Percentiles rank a stretch among this genome's conserved stretches.
These are phyloP conservation scores for Gynostemma pentaphyllum DNA, from an alignment of 306 rosid genomes.

Conservation along the genomic window DNA sequence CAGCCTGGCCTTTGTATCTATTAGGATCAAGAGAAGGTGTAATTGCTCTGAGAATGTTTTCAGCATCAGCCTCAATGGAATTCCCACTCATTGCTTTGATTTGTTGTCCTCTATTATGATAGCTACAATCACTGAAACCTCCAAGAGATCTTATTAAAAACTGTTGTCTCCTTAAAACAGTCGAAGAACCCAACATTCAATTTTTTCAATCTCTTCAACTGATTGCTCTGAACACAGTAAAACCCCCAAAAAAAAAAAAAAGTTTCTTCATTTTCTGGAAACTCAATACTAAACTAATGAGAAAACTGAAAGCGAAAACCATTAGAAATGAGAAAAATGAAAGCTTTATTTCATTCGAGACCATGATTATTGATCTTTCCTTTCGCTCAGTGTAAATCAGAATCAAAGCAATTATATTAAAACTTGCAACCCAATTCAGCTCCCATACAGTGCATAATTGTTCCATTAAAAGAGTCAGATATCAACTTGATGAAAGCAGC, in stretches of 20 bases:
- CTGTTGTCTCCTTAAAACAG: slow-evolving; percentile 60
- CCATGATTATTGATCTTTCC: too few relatives aligned
- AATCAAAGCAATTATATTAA: background rate
- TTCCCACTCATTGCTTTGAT: slow-evolving; percentile 13
- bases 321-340: background rate
- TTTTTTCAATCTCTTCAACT: background rate
- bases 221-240: background rate
- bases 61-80: slow-evolving; percentile 53
- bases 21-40: slow-evolving; percentile 56
- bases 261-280: background rate
- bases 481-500: background rate
- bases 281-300: too few relatives aligned
- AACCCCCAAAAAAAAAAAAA: background rate
- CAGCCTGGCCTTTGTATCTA: slow-evolving; percentile 84
- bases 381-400: background rate
- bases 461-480: background rate
- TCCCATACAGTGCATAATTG: background rate
- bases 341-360: background rate
- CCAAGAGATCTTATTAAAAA: slow-evolving; percentile 59
- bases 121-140: slow-evolving; percentile 19
- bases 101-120: slow-evolving; percentile 29
- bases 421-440: background rate
- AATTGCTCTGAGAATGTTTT: slow-evolving; percentile 44
- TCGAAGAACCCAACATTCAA: slow-evolving; percentile 45
- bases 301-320: background rate